A percentile compares a stretch with the other conserved stretches of the same genome.
Conservation (phyloP, 192 early-diverging fungal species). For the Linnemannia elongata region DNA sequence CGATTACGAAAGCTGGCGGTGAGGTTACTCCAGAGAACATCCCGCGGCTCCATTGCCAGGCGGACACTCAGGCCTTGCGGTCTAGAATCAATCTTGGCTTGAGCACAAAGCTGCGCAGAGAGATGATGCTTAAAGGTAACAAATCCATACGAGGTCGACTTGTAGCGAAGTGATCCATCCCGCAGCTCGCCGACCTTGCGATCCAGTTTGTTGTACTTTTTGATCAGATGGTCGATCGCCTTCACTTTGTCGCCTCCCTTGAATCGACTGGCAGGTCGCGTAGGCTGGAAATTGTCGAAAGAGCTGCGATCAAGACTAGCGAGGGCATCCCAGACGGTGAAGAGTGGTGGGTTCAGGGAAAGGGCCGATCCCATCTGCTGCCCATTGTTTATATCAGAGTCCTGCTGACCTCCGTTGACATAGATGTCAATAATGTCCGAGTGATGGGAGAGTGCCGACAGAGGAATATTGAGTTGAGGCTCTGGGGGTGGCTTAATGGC, state of each 20-base stretch:
- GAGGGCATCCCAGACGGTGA: conserved; percentile 57
- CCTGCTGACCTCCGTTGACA: conserved; percentile 14
- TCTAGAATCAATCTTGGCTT: conserved; percentile 63
- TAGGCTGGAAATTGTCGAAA: conserved; percentile 56
- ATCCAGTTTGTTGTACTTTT: conserved; percentile 61
- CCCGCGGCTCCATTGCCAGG: conserved; percentile 74
- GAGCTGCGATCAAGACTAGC: conserved; percentile 22
- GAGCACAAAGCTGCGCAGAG: conserved; percentile 71
- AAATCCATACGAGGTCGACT: conserved; percentile 69
- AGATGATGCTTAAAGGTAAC: conserved; percentile 70
- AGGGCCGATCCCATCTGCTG: conserved; percentile 21
- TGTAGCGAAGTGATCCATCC: conserved; percentile 59
- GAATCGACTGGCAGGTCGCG: conserved; percentile 33
- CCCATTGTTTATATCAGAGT: background rate
- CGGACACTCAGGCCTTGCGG: conserved; percentile 65
- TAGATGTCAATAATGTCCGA: conserved; percentile 53
- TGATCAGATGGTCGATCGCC: conserved; percentile 56
- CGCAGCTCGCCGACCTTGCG: conserved; percentile 55
- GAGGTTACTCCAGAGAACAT: conserved; percentile 71
- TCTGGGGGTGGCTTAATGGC: background rate
- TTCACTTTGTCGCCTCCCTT: conserved; percentile 27
- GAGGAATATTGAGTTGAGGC: conserved; percentile 47
- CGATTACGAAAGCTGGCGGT: conserved; percentile 58
- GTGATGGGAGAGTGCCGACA: conserved; percentile 42
- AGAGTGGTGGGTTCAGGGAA: conserved; percentile 22